These are phyloP conservation scores for Pochonia chlamydosporia DNA, from an alignment of 2,329 filamentous ascomycete genomes.

Conservation along the genomic window DNA sequence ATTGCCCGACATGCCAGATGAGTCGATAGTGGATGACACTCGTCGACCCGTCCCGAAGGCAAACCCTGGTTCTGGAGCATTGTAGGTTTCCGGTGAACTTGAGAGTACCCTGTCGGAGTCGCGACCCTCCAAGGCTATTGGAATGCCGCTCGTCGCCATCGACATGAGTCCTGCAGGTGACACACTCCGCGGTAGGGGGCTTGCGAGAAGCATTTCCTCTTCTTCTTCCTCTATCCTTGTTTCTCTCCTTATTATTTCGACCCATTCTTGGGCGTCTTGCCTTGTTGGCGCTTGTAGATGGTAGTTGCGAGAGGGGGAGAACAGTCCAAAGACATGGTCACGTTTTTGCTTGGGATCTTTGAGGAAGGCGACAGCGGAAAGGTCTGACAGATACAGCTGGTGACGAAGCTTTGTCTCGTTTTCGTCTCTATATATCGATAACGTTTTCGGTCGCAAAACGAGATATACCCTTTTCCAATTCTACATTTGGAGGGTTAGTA, in stretches of 20 bases:
- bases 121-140: constrained; percentile 11
- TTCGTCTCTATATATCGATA: constrained; percentile 90
- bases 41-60: constrained; percentile 33
- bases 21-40: constrained; percentile 58
- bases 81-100: constrained; percentile 56
- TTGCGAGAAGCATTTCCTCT: constrained; percentile 71
- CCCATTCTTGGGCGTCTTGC: constrained; percentile 79
- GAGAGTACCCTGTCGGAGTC: constrained; percentile 41
- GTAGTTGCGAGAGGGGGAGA: constrained; percentile 85
- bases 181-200: constrained; percentile 50
- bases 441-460: constrained; percentile 81
- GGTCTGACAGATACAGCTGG: constrained; percentile 80
- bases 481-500: constrained; percentile 34
- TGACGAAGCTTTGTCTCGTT: constrained; percentile 85
- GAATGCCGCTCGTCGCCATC: constrained; percentile 1
- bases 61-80: constrained; percentile 28
- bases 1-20: constrained; percentile 57
- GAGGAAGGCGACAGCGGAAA: constrained; percentile 84
- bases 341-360: constrained; percentile 85
- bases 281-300: constrained; percentile 74
- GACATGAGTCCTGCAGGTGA: constrained; percentile 23
- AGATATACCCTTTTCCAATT: constrained; percentile 88
- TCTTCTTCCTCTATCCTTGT: constrained; percentile 85
- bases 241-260: constrained; percentile 70
- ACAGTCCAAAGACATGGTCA: constrained; percentile 84